Base-by-base conservation (phyloP, 345 rosid species). In the Salix exigua region DNA sequence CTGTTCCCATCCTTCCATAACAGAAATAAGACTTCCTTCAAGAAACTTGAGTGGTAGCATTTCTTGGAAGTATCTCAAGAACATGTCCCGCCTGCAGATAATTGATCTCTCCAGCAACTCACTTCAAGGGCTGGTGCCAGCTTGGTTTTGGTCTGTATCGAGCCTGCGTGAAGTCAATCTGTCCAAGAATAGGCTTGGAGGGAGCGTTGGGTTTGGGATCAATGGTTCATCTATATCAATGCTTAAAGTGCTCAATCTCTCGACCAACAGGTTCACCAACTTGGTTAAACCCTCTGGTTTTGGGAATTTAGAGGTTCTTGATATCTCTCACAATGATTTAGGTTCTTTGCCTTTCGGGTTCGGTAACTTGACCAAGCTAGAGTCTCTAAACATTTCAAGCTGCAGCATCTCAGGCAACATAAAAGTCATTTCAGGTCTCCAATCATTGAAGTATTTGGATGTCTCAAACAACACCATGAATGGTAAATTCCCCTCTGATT, bases 401-500 rank as follows among this genome's bases (percentile, higher is more conserved):
- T 95, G 99, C 90, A 68, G 79, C 46, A 88, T 95, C 80, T 85
- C 82, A 0, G 91, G 87, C 65, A 84, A 63, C 66, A 44, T 91
- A 14, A 88, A 81, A 66, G 83, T 85, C 60, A 80, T 93, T 75
- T 88, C 92, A 19, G 74, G 81, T 72, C 88, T 95, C 40, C 79
- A 37, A 19, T 84, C 84, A 1, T 81, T 95, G 86, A 84, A 14
- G 23, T 85, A 84, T 77, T 82, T 95, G 26, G 99, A 95, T 84
- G 72, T 93, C 23, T 93, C 99, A 25, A 87, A 81, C 42, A 95
- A 95, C 73, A 78, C 79, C 25, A 60, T 95, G 82, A 87, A 71
- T 76, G 97, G 99, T 70, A 80, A 82, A 73, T 90, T 95, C 77
- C 99, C 99, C 53, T 79, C 78, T 4, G 97, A 95, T 83, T 93